A percentile compares a stretch with the other conserved stretches of the same genome.
These are phyloP conservation scores for Pseudomassariella vexata DNA, from an alignment of 2,329 filamentous ascomycete genomes.

Conservation along the genomic window DNA sequence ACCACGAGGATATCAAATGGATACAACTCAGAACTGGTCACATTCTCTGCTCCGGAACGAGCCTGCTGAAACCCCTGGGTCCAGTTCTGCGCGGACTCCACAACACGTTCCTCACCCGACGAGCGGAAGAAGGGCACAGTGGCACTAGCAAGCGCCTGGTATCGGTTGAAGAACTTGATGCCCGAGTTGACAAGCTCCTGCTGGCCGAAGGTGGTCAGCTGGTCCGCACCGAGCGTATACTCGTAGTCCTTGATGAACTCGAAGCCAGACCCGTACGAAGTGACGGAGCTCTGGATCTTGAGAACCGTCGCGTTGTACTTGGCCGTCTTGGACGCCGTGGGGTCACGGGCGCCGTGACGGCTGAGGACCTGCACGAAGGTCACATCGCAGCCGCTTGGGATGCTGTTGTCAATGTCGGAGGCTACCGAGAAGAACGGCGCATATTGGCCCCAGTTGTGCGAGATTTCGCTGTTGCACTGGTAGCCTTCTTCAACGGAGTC, in stretches of 20 bases:
- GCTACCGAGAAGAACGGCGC: conserved; percentile 75
- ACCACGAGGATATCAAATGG: conserved; percentile 58
- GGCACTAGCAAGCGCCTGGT: conserved; percentile 53
- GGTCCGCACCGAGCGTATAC: conserved; percentile 65
- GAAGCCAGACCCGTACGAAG: conserved; percentile 55
- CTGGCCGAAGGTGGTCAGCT: conserved; percentile 64
- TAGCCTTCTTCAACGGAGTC: conserved; percentile 52
- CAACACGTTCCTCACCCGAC: conserved; percentile 63
- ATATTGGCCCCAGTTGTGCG: conserved; percentile 79
- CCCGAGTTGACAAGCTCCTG: conserved; percentile 70
- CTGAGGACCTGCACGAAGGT: conserved; percentile 79
- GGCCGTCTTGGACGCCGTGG: conserved; percentile 62
- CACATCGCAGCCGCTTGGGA: conserved; percentile 64
- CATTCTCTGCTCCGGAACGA: conserved; percentile 30
- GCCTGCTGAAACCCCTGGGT: conserved; percentile 64
- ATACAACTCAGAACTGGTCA: conserved; percentile 36
- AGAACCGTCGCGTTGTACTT: conserved; percentile 59
- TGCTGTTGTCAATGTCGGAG: conserved; percentile 52
- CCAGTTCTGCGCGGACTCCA: conserved; percentile 71
- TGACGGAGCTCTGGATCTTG: conserved; percentile 53
- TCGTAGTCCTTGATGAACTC: conserved; percentile 66
- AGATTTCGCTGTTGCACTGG: conserved; percentile 54
- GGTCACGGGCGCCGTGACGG: conserved; percentile 78
- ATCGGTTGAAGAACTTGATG: conserved; percentile 67
- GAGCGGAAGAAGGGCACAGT: conserved; percentile 65